Evolutionary conservation across 2,329 filamentous ascomycete genomes (phyloP), one percentile per base, ranked within the genome.

Genomic region (Aureobasidium pullulans): DNA sequence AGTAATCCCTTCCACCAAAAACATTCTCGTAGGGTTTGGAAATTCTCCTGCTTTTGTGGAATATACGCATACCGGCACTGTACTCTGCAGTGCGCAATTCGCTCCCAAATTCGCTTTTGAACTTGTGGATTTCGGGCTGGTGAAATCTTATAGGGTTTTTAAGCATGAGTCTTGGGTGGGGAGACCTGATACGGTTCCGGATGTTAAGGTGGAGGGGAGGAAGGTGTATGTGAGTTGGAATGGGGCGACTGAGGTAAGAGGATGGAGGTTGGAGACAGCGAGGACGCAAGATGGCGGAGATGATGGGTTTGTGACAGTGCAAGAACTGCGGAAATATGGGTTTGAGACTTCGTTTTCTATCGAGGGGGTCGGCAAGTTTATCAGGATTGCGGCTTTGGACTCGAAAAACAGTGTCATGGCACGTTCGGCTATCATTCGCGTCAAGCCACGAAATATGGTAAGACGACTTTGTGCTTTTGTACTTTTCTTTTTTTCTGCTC

Each of bases 11-110:
- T 77, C 77, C 48, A 76, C 75, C n/a, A 46, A 46, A 1, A 80
- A 82, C 59, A 76, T 78, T 2, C 67, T 85, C 10, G 75, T 84
- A 16, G 80, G 80, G 59, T 85, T 80, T 77, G 81, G 82, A 3
- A 65, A 72, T 39, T 65, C 68, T 16, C 67, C 68, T 0, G 68
- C 72, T 8, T 71, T 70, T 11, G 74, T 74, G 1, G 74, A 77
- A 54, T 65, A 77, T 62, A 71, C 71, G 0, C 62, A 70, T 1
- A 73, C 77, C 28, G 81, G 81, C 7, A 68, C 73, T 3, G 67
- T 78, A 5, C 69, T 84, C 10, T 83, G 81, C 69, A 77, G 83
- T 58, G 72, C 72, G 4, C 79, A 79, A 64, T 75, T 81, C 66
- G 74, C 60, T 2, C 52, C 59, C 11, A 16, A 4, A 31, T 48